Conservation (phyloP, 768 basidiomycete genomes). For the Hypsizygus marmoreus region DNA sequence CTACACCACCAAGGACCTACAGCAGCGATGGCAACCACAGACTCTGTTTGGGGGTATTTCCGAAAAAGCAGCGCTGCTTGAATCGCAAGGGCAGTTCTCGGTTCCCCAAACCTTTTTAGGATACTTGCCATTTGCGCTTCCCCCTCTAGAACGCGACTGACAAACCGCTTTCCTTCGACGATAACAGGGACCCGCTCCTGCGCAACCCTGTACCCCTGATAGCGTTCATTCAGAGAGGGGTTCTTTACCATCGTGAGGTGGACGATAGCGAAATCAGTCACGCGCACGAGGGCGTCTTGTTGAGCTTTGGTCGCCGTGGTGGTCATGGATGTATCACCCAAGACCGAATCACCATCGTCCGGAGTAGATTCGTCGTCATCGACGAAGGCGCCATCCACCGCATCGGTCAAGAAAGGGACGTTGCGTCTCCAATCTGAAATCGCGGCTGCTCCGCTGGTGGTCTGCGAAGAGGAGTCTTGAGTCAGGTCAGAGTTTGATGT, state of each 20-base stretch:
- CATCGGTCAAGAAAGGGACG: no score
- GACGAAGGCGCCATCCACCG: no score
- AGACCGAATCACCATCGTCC: no score
- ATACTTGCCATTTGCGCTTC: background rate
- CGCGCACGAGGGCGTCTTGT: background rate
- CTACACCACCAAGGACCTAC: background rate
- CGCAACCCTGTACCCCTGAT: background rate
- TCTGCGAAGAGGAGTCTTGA: no score
- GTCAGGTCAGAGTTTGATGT: no score
- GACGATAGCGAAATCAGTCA: constrained; percentile 1
- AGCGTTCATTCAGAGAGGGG: background rate
- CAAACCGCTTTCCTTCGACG: constrained; percentile 1
- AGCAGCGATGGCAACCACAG: background rate
- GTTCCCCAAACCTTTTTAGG: background rate
- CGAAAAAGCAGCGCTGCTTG: constrained; percentile 1
- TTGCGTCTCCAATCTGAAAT: no score
- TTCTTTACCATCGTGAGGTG: background rate
- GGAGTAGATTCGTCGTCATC: no score
- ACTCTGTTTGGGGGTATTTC: background rate
- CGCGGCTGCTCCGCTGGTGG: no score
- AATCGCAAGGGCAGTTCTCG: background rate
- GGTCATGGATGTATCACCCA: background rate
- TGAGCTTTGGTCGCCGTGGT: background rate
- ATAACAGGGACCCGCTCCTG: background rate
- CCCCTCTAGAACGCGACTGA: background rate